Evolutionary conservation across 2,329 filamentous ascomycete genomes (phyloP).

Genomic region (Graphiopsis chlorocephala): DNA sequence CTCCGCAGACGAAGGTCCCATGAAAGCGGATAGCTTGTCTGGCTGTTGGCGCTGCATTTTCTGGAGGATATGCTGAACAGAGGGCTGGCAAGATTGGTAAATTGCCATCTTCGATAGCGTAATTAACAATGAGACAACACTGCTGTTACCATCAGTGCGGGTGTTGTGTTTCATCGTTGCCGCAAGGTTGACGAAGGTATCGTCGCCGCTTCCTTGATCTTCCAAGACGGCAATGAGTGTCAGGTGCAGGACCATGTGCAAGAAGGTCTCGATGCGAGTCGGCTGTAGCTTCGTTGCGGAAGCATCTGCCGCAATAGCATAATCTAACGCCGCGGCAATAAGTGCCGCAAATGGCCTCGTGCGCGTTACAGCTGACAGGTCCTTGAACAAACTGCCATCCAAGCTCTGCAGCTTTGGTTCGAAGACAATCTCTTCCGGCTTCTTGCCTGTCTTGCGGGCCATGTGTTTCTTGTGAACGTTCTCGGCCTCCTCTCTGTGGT

Average conservation of each 20-base stretch:
- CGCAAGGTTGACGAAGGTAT: conserved; percentile 29
- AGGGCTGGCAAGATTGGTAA: conserved; percentile 78
- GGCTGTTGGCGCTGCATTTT: conserved; percentile 82
- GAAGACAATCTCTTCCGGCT: conserved; percentile 79
- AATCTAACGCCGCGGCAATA: conserved; percentile 82
- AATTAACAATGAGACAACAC: conserved; percentile 50
- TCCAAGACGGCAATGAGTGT: conserved; percentile 82
- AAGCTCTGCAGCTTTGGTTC: conserved; percentile 82
- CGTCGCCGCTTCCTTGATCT: conserved; percentile 19
- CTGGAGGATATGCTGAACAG: conserved; percentile 78
- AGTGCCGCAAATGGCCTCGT: conserved; percentile 86
- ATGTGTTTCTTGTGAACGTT: conserved; percentile 82
- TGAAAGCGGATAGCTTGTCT: conserved; percentile 66
- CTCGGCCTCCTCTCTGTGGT: conserved; percentile 94
- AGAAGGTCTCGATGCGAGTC: conserved; percentile 83
- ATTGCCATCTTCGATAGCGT: conserved; percentile 61
- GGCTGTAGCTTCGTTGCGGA: conserved; percentile 72
- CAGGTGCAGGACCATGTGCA: conserved; percentile 88
- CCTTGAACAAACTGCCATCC: conserved; percentile 70
- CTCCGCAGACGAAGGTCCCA: conserved; percentile 57
- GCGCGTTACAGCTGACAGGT: conserved; percentile 74
- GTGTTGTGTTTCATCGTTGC: conserved; percentile 14
- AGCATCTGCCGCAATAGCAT: conserved; percentile 67
- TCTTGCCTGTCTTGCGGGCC: conserved; percentile 81
- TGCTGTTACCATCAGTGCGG: conserved; percentile 15